Percentiles rank a stretch among this genome's conserved stretches.
Conservation (phyloP, 2,329 filamentous ascomycete species). For the Cladosporium sp. region DNA sequence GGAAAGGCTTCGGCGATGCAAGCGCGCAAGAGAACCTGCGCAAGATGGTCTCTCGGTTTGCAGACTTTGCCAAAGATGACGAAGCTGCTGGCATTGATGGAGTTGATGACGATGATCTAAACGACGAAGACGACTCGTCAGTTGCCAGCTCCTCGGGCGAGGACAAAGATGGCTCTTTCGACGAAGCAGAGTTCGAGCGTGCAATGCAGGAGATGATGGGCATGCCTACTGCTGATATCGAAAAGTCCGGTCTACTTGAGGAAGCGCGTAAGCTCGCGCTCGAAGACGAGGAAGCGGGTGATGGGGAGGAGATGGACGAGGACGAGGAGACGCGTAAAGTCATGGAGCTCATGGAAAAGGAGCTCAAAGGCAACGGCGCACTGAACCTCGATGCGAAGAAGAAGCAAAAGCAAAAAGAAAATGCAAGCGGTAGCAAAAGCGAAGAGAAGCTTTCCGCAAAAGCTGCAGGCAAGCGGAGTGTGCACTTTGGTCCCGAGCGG, state of each 20-base stretch:
- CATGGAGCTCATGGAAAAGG: conserved; percentile 69
- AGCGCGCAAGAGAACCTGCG: conserved; percentile 73
- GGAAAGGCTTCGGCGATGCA: conserved; percentile 59
- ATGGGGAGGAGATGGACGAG: conserved; percentile 48
- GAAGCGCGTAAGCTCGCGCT: conserved; percentile 39
- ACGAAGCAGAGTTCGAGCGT: conserved; percentile 78
- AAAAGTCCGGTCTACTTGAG: conserved; percentile 35
- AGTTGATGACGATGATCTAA: conserved; percentile 66
- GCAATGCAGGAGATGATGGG: conserved; percentile 96
- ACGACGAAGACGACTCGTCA: conserved; percentile 46
- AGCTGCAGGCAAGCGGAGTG: conserved; percentile 20
- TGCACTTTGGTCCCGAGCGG: conserved; percentile 33
- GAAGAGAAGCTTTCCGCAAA: conserved; percentile 20
- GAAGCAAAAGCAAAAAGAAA: conserved; percentile 26
- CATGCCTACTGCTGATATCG: conserved; percentile 48
- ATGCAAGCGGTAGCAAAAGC: conserved; percentile 34
- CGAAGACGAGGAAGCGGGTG: conserved; percentile 45
- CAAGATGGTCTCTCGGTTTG: conserved; percentile 92
- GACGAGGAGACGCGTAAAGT: conserved; percentile 64
- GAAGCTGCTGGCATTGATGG: conserved; percentile 76
- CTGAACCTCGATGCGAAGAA: conserved; percentile 48
- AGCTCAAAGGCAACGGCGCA: conserved; percentile 68
- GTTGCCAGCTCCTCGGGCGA: conserved; percentile 60
- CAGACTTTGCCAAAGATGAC: conserved; percentile 85
- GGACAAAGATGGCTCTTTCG: conserved; percentile 74